phyloP scores from a whole-genome alignment of 108 stramenopile genomes.

The Aurantiochytrium sp. region DNA sequence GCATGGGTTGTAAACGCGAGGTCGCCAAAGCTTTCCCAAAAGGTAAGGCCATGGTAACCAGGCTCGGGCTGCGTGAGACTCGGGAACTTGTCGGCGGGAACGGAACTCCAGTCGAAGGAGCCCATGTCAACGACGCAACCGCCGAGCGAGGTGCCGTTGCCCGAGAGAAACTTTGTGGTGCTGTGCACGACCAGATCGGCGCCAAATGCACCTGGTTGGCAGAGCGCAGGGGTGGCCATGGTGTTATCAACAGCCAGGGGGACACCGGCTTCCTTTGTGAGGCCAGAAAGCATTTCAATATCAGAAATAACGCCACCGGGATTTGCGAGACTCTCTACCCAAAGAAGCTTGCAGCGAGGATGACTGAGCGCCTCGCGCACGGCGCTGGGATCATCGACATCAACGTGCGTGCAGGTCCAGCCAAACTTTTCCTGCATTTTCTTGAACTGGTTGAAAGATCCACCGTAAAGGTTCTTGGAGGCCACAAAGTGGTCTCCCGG shows the following conservation, averaged over 20 bases:
- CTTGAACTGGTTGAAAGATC: background rate
- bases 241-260: constrained; percentile 2
- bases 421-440: background rate
- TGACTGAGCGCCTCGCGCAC: background rate
- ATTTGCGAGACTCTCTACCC: constrained; percentile 3
- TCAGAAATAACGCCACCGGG: background rate
- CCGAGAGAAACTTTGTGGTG: background rate
- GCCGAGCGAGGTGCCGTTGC: background rate
- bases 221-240: background rate
- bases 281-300: background rate
- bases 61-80: background rate
- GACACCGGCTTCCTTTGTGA: background rate
- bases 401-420: background rate
- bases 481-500: background rate
- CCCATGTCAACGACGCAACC: constrained; percentile 16
- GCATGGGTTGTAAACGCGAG: background rate
- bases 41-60: background rate
- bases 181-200: constrained; percentile 3
- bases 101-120: background rate
- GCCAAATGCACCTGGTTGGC: background rate
- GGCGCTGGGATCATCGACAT: background rate
- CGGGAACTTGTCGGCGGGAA: background rate
- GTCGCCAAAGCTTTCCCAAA: constrained; percentile 7
- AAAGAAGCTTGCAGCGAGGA: background rate
- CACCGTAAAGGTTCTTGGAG: constrained; percentile 2